phyloP scores from a whole-genome alignment of 371 early-diverging fungal species.

The Rhizopus arrhizus region DNA sequence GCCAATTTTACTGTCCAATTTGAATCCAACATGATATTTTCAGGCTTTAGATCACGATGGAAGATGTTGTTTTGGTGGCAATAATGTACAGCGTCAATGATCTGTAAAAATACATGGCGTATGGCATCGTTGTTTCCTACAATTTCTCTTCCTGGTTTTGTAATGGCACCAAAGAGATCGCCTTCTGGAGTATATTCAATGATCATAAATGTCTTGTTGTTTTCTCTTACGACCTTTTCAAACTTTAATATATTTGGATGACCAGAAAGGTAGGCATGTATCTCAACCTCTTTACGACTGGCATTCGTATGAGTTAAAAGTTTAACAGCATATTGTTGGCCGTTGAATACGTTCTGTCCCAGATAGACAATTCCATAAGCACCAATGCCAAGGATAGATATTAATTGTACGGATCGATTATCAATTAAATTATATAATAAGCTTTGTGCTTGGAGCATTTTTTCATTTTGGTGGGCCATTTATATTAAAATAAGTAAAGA shows the following conservation, averaged over 20 bases:
- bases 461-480: slow-evolving; percentile 4
- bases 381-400: slow-evolving; percentile 67
- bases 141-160: slow-evolving; percentile 49
- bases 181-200: slow-evolving; percentile 78
- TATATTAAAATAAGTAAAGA: slow-evolving; percentile 1
- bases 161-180: slow-evolving; percentile 74
- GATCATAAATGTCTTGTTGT: slow-evolving; percentile 70
- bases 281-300: slow-evolving; percentile 48
- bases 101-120: slow-evolving; percentile 77
- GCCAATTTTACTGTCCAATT: slow-evolving; percentile 62
- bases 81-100: slow-evolving; percentile 79
- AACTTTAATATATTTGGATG: slow-evolving; percentile 73
- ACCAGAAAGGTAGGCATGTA: slow-evolving; percentile 63
- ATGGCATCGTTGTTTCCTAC: slow-evolving; percentile 66
- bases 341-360: slow-evolving; percentile 53
- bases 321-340: slow-evolving; percentile 63
- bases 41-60: slow-evolving; percentile 93
- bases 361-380: slow-evolving; percentile 75
- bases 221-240: slow-evolving; percentile 70
- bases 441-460: slow-evolving; percentile 29
- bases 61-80: slow-evolving; percentile 78
- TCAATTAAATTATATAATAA: slow-evolving; percentile 59
- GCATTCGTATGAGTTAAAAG: slow-evolving; percentile 53
- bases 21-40: slow-evolving; percentile 79
- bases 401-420: slow-evolving; percentile 52